phyloP scores from a whole-genome alignment of 2,329 filamentous ascomycete species.

The Nothophoma quercina region DNA sequence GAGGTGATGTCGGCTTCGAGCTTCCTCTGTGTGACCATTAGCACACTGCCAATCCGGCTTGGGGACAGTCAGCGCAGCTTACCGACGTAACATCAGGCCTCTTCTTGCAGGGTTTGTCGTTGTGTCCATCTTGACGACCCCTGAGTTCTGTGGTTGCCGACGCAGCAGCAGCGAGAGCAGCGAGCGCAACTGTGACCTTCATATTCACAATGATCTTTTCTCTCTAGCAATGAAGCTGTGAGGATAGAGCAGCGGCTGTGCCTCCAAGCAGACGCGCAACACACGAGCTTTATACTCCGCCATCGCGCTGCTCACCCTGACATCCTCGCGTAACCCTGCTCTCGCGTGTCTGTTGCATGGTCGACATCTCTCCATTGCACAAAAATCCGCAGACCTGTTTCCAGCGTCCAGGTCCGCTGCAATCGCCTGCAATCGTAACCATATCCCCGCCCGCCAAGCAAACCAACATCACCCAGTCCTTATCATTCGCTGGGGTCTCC shows the following conservation, averaged over 20 bases:
- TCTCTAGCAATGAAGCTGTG: slow-evolving; percentile 9
- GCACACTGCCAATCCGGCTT: not conserved
- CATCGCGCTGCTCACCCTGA: slow-evolving; percentile 1
- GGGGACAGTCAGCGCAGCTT: not conserved
- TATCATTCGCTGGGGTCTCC: slow-evolving; percentile 15
- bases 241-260: slow-evolving; percentile 13
- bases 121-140: slow-evolving; percentile 21
- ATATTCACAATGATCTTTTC: slow-evolving; percentile 22
- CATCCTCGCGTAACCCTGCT: slow-evolving; percentile 10
- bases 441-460: slow-evolving; percentile 12
- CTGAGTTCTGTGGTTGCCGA: slow-evolving; percentile 23
- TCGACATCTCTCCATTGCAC: slow-evolving; percentile 4
- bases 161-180: slow-evolving; percentile 29
- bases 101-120: slow-evolving; percentile 23
- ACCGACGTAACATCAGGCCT: slow-evolving; percentile 36
- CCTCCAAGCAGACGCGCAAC: not conserved
- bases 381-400: slow-evolving; percentile 6
- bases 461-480: slow-evolving; percentile 6
- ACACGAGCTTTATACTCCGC: slow-evolving; percentile 8
- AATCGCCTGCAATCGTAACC: slow-evolving; percentile 8
- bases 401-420: slow-evolving; percentile 12
- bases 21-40: slow-evolving; percentile 28
- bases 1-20: slow-evolving; percentile 39
- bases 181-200: slow-evolving; percentile 32
- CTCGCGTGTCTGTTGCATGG: slow-evolving; percentile 1